Conservation (phyloP, 345 rosid species). For the Arabidopsis arenosa region DNA sequence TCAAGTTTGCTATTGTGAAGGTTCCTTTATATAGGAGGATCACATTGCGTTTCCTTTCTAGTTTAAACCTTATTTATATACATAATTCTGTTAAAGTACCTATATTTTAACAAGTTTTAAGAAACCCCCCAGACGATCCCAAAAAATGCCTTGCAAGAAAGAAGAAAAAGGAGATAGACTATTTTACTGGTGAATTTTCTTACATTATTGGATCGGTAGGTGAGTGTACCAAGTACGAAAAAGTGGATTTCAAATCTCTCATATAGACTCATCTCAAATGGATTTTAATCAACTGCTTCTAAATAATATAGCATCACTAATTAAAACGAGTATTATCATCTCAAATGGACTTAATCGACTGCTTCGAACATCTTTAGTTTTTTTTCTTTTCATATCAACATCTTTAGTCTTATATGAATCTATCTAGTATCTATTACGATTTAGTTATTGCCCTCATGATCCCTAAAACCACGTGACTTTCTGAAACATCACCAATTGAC, state of each 20-base stretch:
- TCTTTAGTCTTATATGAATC: neutral
- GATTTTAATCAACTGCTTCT: neutral
- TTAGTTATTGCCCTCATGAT: neutral
- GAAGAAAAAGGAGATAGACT: neutral
- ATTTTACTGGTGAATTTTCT: neutral
- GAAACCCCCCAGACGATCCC: neutral
- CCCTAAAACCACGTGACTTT: conserved; percentile 9
- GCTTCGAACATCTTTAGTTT: neutral
- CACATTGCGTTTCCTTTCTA: conserved; percentile 16
- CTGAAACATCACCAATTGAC: conserved; percentile 1
- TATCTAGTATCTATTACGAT: neutral
- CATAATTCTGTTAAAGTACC: conserved; percentile 12
- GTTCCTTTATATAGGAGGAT: conserved; percentile 40
- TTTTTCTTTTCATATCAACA: neutral
- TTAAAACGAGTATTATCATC: neutral
- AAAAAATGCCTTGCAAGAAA: conserved; percentile 1
- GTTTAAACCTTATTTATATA: neutral
- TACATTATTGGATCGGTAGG: conserved; percentile 33
- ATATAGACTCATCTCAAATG: neutral
- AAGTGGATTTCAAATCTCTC: conserved; percentile 23
- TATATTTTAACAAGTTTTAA: neutral
- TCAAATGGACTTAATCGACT: neutral
- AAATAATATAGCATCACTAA: neutral
- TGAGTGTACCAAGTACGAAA: conserved; percentile 35
- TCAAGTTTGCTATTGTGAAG: conserved; percentile 5